Base-by-base conservation (phyloP, 371 early-diverging fungal genomes). In the Blakeslea trispora region DNA sequence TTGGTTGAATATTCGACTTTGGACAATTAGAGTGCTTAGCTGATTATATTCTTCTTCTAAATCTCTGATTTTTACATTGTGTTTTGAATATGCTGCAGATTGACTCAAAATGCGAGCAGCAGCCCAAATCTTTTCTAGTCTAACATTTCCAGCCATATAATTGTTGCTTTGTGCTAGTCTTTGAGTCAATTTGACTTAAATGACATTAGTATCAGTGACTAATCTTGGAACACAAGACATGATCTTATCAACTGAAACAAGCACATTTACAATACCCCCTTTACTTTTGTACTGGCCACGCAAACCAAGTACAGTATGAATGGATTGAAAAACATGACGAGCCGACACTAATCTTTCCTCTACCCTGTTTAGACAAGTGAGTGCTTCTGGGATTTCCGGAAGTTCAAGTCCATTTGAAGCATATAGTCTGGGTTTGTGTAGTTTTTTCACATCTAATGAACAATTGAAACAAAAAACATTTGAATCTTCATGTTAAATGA, bases 261-360 rank as follows among this genome's bases (percentile, higher is more conserved):
- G 48, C 5, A 55, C 47, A 21, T 55, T 45, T 6, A 47, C 40
- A 40, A 55, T 55, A 3, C 32, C 45, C 5, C 55, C 55, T 22
- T 47, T 45, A 10, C 23, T 18, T 19, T 46, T 3, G 46, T 46
- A 55, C 21, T 55, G 55, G 3, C 55, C 47, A n/a, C 39, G 37
- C 5, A 47, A 1, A 5, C 55, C 46, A 35, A 35, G 35, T 0
- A 34, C 46, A 10, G 47, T 24, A 45, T 46, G 46, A 22, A 55
- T 55, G 2, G 47, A 45, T 21, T 55, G 55, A 24, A 55, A 55
- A 1, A 46, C 23, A 37, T 55, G 55, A 6, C 55, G 21, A 18
- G 55, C 24, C 0, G 55, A 1, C 2, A 55, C 47, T 1, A 55
- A 22, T 46, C 55, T 55, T 17, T 55, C 55, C 23, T 47, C 55